These are phyloP conservation scores for Psilocybe azurescens DNA, from an alignment of 768 basidiomycete species.

Conservation along the genomic window DNA sequence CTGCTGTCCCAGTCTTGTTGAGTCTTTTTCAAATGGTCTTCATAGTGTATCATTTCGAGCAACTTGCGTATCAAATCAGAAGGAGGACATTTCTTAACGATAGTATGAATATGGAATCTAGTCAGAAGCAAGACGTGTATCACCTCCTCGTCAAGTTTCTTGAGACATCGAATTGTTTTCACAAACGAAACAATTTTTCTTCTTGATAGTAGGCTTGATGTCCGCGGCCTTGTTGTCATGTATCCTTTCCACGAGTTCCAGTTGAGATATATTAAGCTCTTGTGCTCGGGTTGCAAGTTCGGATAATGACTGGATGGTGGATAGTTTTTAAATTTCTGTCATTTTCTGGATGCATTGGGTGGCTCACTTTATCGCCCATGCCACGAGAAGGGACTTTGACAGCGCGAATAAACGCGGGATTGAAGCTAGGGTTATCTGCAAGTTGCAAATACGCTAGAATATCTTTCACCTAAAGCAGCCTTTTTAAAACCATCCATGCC, in stretches of 20 bases:
- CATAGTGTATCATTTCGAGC: slow-evolving; percentile 63
- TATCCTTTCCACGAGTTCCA: slow-evolving; percentile 69
- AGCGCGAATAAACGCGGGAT: slow-evolving; percentile 73
- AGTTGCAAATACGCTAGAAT: slow-evolving; percentile 83
- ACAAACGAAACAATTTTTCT: slow-evolving; percentile 68
- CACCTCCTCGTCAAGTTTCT: slow-evolving; percentile 61
- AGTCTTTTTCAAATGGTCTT: slow-evolving; percentile 69
- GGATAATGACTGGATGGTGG: slow-evolving; percentile 54
- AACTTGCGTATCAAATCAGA: slow-evolving; percentile 65
- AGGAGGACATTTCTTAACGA: slow-evolving; percentile 59
- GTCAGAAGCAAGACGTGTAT: slow-evolving; percentile 10
- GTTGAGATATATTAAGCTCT: slow-evolving; percentile 53
- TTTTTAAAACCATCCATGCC: neutral
- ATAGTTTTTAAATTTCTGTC: neutral
- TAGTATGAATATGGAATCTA: slow-evolving; percentile 5
- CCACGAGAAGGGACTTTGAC: slow-evolving; percentile 75
- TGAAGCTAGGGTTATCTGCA: slow-evolving; percentile 70
- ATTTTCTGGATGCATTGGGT: neutral
- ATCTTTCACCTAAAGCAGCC: slow-evolving; percentile 68
- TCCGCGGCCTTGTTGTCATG: slow-evolving; percentile 64
- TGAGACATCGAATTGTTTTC: slow-evolving; percentile 53
- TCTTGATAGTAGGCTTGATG: slow-evolving; percentile 68
- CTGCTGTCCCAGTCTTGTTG: slow-evolving; percentile 77
- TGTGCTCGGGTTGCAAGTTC: slow-evolving; percentile 63
- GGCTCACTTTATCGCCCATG: slow-evolving; percentile 76